Evolutionary conservation across 352 stramenopile species (phyloP), one percentile per base, ranked within the genome.

Genomic region (Plasmopara halstedii): DNA sequence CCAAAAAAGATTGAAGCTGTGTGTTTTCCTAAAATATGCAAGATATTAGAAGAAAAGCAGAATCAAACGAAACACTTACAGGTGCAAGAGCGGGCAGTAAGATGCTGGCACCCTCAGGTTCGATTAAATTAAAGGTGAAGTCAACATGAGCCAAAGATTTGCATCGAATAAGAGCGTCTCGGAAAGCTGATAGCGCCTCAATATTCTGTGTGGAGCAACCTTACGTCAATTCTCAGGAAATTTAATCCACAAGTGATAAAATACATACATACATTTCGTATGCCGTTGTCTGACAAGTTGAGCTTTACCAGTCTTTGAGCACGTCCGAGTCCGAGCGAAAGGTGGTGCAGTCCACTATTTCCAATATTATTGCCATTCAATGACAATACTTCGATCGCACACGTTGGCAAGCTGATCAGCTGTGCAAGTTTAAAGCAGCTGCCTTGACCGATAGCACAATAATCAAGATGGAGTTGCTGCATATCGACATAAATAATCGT

Each of bases 101-200:
- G 9, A 87, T 53, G 19, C 70, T 61, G 8, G 75, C 80, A 23
- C 80, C 77, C 17, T 83, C 63, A 3, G 62, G 40, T 29, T 88
- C 80, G 32, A 91, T 91, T 3, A 65, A 47, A 39, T 91, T 91
- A 51, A 77, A 89, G 26, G 74, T 88, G 36, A 91, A 73, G 25
- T 91, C 76, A 13, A 91, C 72, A 15, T 84, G 62, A 7, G 75
- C 67, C 11, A 91, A 58, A 35, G 63, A 60, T 46, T 89, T 89
- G 62, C 73, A 73, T 13, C 70, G 63, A 36, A 79, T 8, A 2
- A 91, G 62, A 4, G 73, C 76, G 39, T 91, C 75, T 0, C 71
- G 58, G 47, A 91, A 89, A 8, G 71, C 62, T 2, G 42, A 25
- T 3, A 81, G 61, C 13, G 69, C 67, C 35, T 75, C 69, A n/a